These are phyloP conservation scores for Dipodascus albidus DNA, from an alignment of 805 yeast genomes.

Conservation along the genomic window DNA sequence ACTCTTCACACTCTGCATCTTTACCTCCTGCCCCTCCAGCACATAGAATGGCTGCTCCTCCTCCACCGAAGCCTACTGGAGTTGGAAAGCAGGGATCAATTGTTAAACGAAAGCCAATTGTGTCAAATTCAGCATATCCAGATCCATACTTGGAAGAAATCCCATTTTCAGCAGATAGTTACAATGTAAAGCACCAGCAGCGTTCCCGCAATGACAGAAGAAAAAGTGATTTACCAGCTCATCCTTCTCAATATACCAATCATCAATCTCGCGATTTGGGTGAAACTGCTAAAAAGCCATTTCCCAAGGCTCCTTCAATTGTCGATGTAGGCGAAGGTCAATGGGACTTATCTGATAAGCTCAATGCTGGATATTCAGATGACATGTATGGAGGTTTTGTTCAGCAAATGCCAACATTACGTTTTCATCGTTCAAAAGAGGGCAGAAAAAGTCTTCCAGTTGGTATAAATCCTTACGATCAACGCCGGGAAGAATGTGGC, in stretches of 20 bases:
- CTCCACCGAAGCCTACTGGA: too few relatives aligned
- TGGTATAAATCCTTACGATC: background rate
- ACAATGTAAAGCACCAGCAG: background rate
- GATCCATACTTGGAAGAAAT: background rate
- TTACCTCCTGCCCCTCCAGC: background rate
- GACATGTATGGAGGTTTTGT: background rate
- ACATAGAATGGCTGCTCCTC: background rate
- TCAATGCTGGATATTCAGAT: constrained; percentile 27
- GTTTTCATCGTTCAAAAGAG: background rate
- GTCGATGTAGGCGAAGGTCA: constrained; percentile 19
- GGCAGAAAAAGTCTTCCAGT: background rate
- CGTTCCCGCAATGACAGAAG: background rate
- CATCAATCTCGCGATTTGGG: background rate
- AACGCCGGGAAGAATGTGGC: background rate
- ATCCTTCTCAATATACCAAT: background rate
- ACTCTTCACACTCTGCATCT: background rate
- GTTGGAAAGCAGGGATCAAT: background rate
- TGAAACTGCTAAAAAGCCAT: background rate
- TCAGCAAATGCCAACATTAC: background rate
- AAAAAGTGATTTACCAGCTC: background rate
- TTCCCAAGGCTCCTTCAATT: constrained; percentile 12
- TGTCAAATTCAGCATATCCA: background rate
- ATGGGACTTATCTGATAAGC: constrained; percentile 21
- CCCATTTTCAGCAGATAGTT: constrained; percentile 1
- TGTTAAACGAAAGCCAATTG: background rate